A percentile compares a stretch with the other conserved stretches of the same genome.
Conservation (phyloP, 345 rosid species). For the Salix dunnii region DNA sequence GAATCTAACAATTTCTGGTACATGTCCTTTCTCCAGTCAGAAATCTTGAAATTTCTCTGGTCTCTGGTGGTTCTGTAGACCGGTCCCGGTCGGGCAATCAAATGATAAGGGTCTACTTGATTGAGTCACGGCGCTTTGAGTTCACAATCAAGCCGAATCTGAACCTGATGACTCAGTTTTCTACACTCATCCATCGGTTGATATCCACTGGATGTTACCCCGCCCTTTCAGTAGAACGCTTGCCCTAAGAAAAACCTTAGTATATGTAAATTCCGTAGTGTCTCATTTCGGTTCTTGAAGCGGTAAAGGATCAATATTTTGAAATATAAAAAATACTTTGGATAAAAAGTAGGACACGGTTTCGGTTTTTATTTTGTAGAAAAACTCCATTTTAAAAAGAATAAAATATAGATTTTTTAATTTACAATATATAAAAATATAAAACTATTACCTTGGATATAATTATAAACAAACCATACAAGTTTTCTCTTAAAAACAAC, state of each 20-base stretch:
- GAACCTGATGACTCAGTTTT: not conserved
- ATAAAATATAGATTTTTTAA: too few species aligned
- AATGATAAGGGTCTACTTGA: not conserved
- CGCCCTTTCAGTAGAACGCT: not conserved
- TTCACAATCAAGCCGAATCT: not conserved
- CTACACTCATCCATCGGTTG: not conserved
- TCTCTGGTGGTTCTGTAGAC: not conserved
- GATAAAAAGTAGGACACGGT: too few species aligned
- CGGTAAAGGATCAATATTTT: too few species aligned
- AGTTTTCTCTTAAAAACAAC: too few species aligned
- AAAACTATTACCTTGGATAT: too few species aligned
- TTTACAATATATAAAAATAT: too few species aligned
- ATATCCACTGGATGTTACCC: not conserved
- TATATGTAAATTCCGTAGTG: too few species aligned
- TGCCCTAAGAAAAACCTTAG: not conserved
- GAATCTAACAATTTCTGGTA: not conserved
- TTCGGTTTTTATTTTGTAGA: too few species aligned
- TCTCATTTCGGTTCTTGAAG: too few species aligned
- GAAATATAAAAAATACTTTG: too few species aligned
- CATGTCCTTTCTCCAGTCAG: not conserved
- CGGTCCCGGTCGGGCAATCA: not conserved
- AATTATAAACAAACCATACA: too few species aligned
- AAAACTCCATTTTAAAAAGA: too few species aligned
- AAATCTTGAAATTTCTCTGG: not conserved
- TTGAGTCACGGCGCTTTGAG: not conserved